Percentiles rank a stretch among this genome's conserved stretches.
Conservation (phyloP, 345 rosid genomes). For the Mangifera indica region DNA sequence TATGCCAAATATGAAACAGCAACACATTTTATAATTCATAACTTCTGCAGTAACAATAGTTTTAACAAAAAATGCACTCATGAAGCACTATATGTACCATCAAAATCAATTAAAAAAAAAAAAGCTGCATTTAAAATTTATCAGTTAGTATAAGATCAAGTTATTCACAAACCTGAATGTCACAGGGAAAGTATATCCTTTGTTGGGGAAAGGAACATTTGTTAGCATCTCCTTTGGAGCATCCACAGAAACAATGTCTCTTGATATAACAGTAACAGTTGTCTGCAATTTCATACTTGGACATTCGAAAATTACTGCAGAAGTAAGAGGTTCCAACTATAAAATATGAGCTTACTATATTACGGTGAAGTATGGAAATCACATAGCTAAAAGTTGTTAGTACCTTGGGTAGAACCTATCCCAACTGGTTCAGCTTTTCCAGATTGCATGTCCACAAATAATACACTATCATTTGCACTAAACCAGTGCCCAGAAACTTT, state of each 20-base stretch:
- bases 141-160: not conserved
- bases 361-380: not conserved
- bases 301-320: conserved; percentile 63
- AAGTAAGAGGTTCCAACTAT: conserved; percentile 24
- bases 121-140: conserved; percentile 5
- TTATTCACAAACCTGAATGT: conserved; percentile 59
- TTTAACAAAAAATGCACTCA: not conserved
- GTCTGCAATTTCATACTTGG: conserved; percentile 62
- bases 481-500: conserved; percentile 64
- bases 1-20: no score
- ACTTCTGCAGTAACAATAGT: not conserved
- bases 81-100: not conserved
- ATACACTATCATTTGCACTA: conserved; percentile 61
- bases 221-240: conserved; percentile 75
- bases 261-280: conserved; percentile 57
- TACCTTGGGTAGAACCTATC: conserved; percentile 72
- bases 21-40: not conserved
- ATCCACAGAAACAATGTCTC: conserved; percentile 51
- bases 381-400: conserved; percentile 12
- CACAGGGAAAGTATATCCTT: conserved; percentile 72
- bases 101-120: no score
- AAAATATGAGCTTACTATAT: conserved; percentile 9
- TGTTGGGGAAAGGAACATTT: conserved; percentile 68
- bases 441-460: conserved; percentile 49
- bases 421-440: conserved; percentile 75